Evolutionary conservation across 805 yeast genomes (phyloP).

Genomic region (Lipomyces mesembrius): DNA sequence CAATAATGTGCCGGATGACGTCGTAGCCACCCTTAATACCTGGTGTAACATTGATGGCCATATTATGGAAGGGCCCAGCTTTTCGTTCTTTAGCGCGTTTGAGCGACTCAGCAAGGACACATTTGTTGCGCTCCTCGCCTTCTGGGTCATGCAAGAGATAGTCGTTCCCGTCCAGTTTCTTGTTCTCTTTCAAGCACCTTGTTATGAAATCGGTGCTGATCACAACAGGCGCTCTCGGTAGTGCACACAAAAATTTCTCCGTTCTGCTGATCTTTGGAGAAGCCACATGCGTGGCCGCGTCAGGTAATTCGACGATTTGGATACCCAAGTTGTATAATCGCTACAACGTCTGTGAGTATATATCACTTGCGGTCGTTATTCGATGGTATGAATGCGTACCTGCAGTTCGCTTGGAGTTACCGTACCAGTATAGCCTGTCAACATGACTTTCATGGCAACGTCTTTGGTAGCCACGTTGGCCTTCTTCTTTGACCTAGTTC

Average conservation of each 20-base stretch:
- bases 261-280: conserved; percentile 87
- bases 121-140: conserved; percentile 45
- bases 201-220: conserved; percentile 41
- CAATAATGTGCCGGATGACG: conserved; percentile 60
- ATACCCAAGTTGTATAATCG: conserved; percentile 61
- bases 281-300: conserved; percentile 54
- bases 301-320: conserved; percentile 49
- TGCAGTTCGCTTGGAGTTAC: conserved; percentile 17
- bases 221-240: conserved; percentile 54
- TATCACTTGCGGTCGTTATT: neutral
- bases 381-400: conserved; percentile 8
- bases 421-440: conserved; percentile 37
- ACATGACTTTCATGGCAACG: conserved; percentile 23
- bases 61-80: conserved; percentile 52
- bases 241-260: conserved; percentile 77
- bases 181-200: conserved; percentile 25
- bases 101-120: conserved; percentile 34
- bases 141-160: conserved; percentile 39
- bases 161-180: conserved; percentile 35
- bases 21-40: conserved; percentile 65
- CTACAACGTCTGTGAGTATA: conserved; percentile 8
- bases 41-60: conserved; percentile 60
- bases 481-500: conserved; percentile 41
- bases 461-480: conserved; percentile 41
- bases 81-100: conserved; percentile 37